phyloP scores from a whole-genome alignment of 2,329 filamentous ascomycete genomes.

The Pseudocercospora macadamiae region DNA sequence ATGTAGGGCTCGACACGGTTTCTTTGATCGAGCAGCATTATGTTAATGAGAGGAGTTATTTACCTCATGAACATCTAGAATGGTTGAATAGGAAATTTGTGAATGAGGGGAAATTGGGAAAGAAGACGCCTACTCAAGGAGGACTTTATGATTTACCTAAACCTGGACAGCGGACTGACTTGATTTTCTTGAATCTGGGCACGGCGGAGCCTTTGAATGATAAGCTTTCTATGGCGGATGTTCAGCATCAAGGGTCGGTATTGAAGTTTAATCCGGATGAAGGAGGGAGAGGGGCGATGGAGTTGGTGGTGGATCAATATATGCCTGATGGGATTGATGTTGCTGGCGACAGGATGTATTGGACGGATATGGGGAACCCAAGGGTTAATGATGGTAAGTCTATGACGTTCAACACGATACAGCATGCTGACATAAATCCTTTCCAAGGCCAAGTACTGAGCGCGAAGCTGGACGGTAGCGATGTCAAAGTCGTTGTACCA shows the following conservation, averaged over 20 bases:
- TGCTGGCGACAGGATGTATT: slow-evolving; percentile 36
- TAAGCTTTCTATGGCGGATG: slow-evolving; percentile 14
- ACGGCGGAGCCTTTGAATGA: slow-evolving; percentile 15
- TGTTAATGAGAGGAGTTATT: slow-evolving; percentile 52
- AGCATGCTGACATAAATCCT: neutral
- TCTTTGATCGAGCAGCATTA: slow-evolving; percentile 59
- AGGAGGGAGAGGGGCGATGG: slow-evolving; percentile 26
- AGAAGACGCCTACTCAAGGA: slow-evolving; percentile 24
- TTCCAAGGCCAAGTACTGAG: slow-evolving; percentile 19
- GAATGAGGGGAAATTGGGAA: slow-evolving; percentile 51
- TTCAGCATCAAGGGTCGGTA: slow-evolving; percentile 24
- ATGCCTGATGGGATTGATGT: slow-evolving; percentile 40
- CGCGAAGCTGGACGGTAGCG: slow-evolving; percentile 51
- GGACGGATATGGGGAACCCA: slow-evolving; percentile 33
- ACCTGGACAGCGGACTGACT: slow-evolving; percentile 14
- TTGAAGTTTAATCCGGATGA: slow-evolving; percentile 23
- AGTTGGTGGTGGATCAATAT: neutral
- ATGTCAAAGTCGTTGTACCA: slow-evolving; percentile 49
- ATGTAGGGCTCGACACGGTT: slow-evolving; percentile 58
- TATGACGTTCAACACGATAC: slow-evolving; percentile 5
- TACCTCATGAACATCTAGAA: slow-evolving; percentile 45
- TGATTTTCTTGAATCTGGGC: slow-evolving; percentile 27
- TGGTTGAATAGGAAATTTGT: slow-evolving; percentile 53
- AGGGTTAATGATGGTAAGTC: slow-evolving; percentile 26
- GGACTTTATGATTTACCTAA: slow-evolving; percentile 11